These are phyloP conservation scores for Trichothecium roseum DNA, from an alignment of 2,329 filamentous ascomycete species.

Conservation along the genomic window DNA sequence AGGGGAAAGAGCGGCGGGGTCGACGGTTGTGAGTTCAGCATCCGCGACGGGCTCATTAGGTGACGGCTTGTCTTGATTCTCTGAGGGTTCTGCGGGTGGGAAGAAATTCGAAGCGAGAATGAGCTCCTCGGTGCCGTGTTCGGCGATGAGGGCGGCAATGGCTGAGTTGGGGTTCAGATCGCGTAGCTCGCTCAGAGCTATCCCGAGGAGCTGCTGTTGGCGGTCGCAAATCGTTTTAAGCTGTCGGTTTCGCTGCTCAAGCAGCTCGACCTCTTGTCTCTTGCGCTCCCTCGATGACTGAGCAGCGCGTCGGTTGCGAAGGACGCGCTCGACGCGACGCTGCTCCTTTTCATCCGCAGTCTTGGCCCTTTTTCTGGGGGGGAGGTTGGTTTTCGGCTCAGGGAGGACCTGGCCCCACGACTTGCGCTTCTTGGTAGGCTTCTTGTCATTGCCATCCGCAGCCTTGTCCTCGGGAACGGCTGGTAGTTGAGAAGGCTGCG, in stretches of 20 bases:
- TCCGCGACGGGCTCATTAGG: constrained; percentile 27
- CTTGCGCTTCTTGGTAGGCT: constrained; percentile 84
- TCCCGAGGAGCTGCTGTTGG: constrained; percentile 13
- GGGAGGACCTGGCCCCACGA: constrained; percentile 98
- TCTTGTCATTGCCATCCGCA: constrained; percentile 44
- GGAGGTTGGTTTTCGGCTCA: constrained; percentile 91
- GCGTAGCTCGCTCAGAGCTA: constrained; percentile 39
- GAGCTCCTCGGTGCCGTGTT: constrained; percentile 34
- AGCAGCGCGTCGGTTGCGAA: constrained; percentile 88
- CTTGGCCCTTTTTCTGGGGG: constrained; percentile 94
- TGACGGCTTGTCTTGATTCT: constrained; percentile 16
- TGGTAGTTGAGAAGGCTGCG: constrained; percentile 11
- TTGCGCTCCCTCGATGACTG: constrained; percentile 95
- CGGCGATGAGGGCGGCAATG: constrained; percentile 30
- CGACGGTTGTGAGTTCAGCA: constrained; percentile 32
- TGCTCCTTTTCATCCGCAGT: constrained; percentile 99
- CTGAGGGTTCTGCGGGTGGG: constrained; percentile 30
- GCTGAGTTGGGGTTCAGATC: constrained; percentile 34
- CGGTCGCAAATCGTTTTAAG: constrained; percentile 55
- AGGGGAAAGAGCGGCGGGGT: constrained; percentile 54
- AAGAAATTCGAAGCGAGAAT: constrained; percentile 52
- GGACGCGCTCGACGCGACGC: constrained; percentile 90
- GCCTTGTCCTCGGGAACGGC: constrained; percentile 14
- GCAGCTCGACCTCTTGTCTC: constrained; percentile 74
- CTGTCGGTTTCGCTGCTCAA: constrained; percentile 65